A percentile compares a stretch with the other conserved stretches of the same genome.
phyloP scores from a whole-genome alignment of 2,329 filamentous ascomycete genomes.

The Colletotrichum sp. region DNA sequence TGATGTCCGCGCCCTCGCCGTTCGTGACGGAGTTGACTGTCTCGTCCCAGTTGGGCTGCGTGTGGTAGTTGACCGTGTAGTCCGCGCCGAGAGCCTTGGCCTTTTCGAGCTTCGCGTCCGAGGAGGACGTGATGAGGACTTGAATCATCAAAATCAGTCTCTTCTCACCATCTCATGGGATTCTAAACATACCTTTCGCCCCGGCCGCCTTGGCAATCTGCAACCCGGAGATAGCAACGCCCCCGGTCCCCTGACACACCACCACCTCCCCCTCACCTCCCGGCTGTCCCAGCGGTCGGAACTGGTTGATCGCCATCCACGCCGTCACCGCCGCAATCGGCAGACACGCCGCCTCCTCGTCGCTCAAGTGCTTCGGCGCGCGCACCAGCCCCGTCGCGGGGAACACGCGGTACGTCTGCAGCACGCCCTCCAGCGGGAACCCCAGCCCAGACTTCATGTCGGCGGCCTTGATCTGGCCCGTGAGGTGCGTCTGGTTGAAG shows the following conservation, averaged over 20 bases:
- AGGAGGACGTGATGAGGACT: conserved; percentile 61
- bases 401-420: conserved; percentile 66
- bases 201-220: conserved; percentile 60
- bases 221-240: conserved; percentile 55
- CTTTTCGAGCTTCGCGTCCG: conserved; percentile 52
- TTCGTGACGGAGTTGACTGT: conserved; percentile 50
- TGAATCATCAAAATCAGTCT: conserved; percentile 40
- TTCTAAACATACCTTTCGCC: conserved; percentile 41
- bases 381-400: conserved; percentile 58
- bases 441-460: conserved; percentile 65
- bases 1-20: conserved; percentile 53
- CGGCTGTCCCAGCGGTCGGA: conserved; percentile 57
- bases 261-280: conserved; percentile 50
- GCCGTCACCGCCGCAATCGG: conserved; percentile 68
- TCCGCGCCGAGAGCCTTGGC: conserved; percentile 57
- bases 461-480: conserved; percentile 61
- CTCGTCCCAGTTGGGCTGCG: conserved; percentile 55
- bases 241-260: conserved; percentile 60
- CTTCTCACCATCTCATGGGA: conserved; percentile 35
- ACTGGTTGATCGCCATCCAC: conserved; percentile 69
- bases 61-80: conserved; percentile 58
- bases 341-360: conserved; percentile 64
- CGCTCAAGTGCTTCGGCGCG: conserved; percentile 59
- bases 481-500: conserved; percentile 63
- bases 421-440: conserved; percentile 61